A percentile compares a stretch with the other conserved stretches of the same genome.
phyloP scores from a whole-genome alignment of 208 protist species.

The Tritrichomonas musculus region DNA sequence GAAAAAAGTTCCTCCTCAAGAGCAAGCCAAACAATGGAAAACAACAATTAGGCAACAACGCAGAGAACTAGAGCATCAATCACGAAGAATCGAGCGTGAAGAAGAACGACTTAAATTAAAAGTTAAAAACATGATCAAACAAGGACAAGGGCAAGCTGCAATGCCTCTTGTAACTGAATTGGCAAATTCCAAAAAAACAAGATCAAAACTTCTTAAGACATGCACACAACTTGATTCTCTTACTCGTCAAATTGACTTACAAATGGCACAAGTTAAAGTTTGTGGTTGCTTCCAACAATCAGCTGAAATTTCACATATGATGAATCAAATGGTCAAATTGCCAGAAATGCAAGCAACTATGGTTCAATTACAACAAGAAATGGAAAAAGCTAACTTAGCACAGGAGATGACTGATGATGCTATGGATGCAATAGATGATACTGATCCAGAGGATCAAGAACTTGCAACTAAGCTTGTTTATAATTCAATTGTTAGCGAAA shows the following conservation, averaged over 20 bases:
- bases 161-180: neutral
- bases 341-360: constrained; percentile 8
- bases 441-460: neutral
- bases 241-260: neutral
- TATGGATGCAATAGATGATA: neutral
- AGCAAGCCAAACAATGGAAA: constrained; percentile 19
- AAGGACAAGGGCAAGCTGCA: neutral
- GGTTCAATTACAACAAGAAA: neutral
- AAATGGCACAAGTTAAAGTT: constrained; percentile 9
- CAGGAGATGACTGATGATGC: neutral
- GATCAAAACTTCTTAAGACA: constrained; percentile 13
- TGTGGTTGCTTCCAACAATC: neutral
- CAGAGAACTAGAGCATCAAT: neutral
- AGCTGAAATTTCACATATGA: neutral
- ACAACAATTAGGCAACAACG: neutral
- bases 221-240: neutral
- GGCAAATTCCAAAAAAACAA: neutral
- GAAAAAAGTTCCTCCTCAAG: neutral
- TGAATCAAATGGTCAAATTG: neutral
- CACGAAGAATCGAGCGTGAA: neutral
- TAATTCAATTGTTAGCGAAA: neutral
- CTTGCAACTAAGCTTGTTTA: neutral
- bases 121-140: constrained; percentile 16
- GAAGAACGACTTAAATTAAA: neutral
- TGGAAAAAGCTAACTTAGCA: neutral